Evolutionary conservation across 805 yeast species (phyloP).

Genomic region (Nakazawaea peltata): DNA sequence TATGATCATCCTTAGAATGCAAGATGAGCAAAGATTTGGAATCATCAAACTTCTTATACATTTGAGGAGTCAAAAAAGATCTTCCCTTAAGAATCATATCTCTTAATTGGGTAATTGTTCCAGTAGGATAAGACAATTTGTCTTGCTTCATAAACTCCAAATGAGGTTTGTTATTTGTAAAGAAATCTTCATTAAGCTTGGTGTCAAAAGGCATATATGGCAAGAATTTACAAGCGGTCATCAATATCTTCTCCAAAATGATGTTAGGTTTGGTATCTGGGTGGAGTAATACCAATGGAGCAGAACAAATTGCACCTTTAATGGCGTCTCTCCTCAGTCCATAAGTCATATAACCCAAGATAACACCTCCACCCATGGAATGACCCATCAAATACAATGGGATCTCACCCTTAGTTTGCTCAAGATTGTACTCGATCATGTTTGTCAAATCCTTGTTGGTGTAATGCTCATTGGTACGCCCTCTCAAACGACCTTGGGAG

Average conservation of each 20-base stretch:
- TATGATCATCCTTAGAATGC: slow-evolving; percentile 58
- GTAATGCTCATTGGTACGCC: slow-evolving; percentile 47
- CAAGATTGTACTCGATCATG: slow-evolving; percentile 38
- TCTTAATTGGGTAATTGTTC: slow-evolving; percentile 46
- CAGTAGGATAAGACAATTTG: slow-evolving; percentile 33
- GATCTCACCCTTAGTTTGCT: slow-evolving; percentile 23
- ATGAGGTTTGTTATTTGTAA: slow-evolving; percentile 44
- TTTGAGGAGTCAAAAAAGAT: slow-evolving; percentile 29
- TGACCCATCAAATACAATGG: slow-evolving; percentile 55
- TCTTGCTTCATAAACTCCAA: slow-evolving; percentile 34
- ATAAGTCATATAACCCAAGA: slow-evolving; percentile 48
- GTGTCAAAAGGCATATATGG: slow-evolving; percentile 50
- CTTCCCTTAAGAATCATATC: slow-evolving; percentile 64
- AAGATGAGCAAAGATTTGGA: slow-evolving; percentile 43
- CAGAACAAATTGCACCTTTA: slow-evolving; percentile 40
- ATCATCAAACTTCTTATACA: slow-evolving; percentile 22
- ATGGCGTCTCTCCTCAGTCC: slow-evolving; percentile 42
- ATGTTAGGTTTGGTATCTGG: slow-evolving; percentile 50
- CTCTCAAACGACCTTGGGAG: slow-evolving; percentile 38
- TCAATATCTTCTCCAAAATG: slow-evolving; percentile 31
- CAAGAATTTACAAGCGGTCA: slow-evolving; percentile 28
- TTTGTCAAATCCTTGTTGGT: slow-evolving; percentile 54
- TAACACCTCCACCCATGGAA: slow-evolving; percentile 79
- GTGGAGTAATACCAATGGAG: slow-evolving; percentile 54
- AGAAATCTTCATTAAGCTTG: slow-evolving; percentile 41